Evolutionary conservation across 2,329 filamentous ascomycete genomes (phyloP), one percentile per base, ranked within the genome.

Genomic region (Didymella glomerata): DNA sequence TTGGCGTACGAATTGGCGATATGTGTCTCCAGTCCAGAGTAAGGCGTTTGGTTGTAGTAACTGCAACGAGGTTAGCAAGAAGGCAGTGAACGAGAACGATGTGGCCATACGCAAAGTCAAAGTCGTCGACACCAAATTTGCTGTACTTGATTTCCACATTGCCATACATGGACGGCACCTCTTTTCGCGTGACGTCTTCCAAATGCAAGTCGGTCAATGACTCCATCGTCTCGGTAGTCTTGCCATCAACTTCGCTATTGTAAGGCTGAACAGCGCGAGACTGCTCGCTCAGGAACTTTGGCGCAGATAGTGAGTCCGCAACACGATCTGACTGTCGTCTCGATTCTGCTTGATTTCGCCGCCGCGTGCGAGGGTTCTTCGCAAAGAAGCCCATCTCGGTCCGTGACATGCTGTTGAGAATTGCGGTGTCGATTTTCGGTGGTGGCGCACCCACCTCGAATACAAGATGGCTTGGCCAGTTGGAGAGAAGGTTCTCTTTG

Each of bases 131-230:
- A 20, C 95, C 95, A 77, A 97, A 99, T 74, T 93, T 96, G 83
- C 94, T 97, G 81, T 98, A 99, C 76, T 97, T 97, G 80, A 99
- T 99, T 76, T 98, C 94, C 11, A 97, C 91, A 69, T 93, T 93
- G 64, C 91, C 89, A 76, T 99, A 99, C 81, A 95, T 92, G 9
- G 91, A 86, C 22, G 94, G 90, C 4, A 95, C 90, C 56, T 97
- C 93, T 40, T 90, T 87, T 64, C 92, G 90, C 55, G 90, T 86
- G 64, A 90, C 89, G 40, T 83, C 84, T 62, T 91, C 89, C 3
- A 94, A 81, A 54, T 90, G 88, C 54, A 86, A 81, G 36, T 89
- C 87, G n/a, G 86, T 85, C 59, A 94, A 77, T 0, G 87, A 83
- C 57, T 90, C 87, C 40, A 88, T 81, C 56, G 93, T 91, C 59